Percentiles rank a stretch among this genome's conserved stretches.
phyloP scores from a whole-genome alignment of 2,329 filamentous ascomycete species.

The Fusarium oligoseptatum region DNA sequence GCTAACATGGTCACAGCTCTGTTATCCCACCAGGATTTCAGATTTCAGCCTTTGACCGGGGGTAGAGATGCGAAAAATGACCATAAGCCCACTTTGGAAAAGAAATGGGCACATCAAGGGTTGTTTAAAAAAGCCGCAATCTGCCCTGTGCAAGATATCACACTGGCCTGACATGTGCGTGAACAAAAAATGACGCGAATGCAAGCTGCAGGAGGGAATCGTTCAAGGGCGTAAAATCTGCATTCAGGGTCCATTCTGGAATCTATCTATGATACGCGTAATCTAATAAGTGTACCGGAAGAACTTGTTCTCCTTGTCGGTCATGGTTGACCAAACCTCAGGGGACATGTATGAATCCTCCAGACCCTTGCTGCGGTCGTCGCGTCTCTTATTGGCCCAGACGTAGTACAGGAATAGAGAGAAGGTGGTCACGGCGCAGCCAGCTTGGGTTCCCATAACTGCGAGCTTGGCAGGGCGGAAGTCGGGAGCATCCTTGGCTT shows the following conservation, averaged over 20 bases:
- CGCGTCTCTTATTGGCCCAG: slow-evolving; percentile 60
- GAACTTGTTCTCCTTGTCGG: slow-evolving; percentile 68
- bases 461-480: slow-evolving; percentile 68
- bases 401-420: slow-evolving; percentile 64
- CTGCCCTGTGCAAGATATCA: neutral
- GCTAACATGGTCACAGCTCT: neutral
- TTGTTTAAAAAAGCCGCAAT: neutral
- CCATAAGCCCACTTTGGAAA: neutral
- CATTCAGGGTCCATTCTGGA: neutral
- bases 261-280: neutral
- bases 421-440: slow-evolving; percentile 57
- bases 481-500: slow-evolving; percentile 63
- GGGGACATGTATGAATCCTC: slow-evolving; percentile 58
- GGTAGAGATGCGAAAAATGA: neutral
- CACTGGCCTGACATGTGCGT: neutral
- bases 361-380: slow-evolving; percentile 46
- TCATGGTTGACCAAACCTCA: slow-evolving; percentile 63
- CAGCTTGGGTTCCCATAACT: slow-evolving; percentile 65
- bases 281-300: slow-evolving; percentile 65
- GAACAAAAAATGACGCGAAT: neutral
- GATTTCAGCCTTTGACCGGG: neutral
- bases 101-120: neutral
- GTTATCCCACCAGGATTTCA: neutral
- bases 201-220: neutral
- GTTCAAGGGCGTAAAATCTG: neutral